Conservation (phyloP, 1,284 basidiomycete species). For the Sporisorium scitamineum region DNA sequence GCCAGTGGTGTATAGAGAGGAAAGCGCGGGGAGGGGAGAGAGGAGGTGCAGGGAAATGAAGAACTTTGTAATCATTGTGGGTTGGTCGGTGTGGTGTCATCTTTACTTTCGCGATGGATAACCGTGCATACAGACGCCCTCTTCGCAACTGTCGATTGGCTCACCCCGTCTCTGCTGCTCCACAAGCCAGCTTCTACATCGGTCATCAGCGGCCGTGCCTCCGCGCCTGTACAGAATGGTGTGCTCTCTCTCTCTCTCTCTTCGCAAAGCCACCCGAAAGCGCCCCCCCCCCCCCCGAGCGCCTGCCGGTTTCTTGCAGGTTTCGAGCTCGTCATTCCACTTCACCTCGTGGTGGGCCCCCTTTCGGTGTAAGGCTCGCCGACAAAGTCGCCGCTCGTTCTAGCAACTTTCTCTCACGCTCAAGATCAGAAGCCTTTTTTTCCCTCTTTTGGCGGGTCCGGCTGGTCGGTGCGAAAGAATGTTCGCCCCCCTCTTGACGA, state of each 20-base stretch:
- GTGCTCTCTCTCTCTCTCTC: neutral
- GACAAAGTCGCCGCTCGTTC: slow-evolving; percentile 10
- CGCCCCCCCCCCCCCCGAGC: too few species aligned
- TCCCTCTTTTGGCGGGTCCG: neutral
- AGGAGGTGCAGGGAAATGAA: neutral
- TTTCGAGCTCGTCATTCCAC: slow-evolving; percentile 4
- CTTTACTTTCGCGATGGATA: neutral
- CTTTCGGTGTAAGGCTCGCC: neutral
- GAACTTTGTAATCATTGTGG: neutral
- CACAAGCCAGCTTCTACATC: neutral
- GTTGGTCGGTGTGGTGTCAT: neutral
- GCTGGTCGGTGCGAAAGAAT: slow-evolving; percentile 3
- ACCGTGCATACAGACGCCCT: neutral
- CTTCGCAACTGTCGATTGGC: neutral
- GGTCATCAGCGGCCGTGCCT: neutral
- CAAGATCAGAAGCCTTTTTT: too few species aligned
- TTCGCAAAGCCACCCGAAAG: too few species aligned
- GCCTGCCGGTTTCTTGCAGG: too few species aligned
- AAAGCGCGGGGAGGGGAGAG: neutral
- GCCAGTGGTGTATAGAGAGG: neutral
- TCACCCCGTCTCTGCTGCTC: neutral
- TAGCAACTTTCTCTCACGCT: neutral
- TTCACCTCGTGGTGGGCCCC: neutral
- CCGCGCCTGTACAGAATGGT: neutral
- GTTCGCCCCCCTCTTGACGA: neutral